Base-by-base conservation (phyloP, 139 green algal genomes). In the Coelastrella sp. region DNA sequence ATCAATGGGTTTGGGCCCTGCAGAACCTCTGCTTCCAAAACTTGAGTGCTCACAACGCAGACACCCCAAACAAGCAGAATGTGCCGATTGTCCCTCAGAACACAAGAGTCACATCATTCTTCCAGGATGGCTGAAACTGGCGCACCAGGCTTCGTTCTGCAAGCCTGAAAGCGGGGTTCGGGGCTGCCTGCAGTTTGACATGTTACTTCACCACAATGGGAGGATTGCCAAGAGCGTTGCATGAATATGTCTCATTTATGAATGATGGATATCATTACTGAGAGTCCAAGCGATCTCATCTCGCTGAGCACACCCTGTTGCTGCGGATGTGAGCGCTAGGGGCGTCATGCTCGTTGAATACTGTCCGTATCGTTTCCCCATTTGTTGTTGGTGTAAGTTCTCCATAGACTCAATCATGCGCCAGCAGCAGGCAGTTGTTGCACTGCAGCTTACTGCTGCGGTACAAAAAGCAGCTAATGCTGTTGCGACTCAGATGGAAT, bases 41-140 rank as follows among this genome's bases (percentile, higher is more conserved):
- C 68, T 49, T 76, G 68, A 27, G 68, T 76, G 68, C 68, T 76
- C 68, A 76, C 68, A 76, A 76, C 68, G 68, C 68, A 19, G 68
- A 76, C 17, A 76, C 68, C 68, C 68, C 17, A 76, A 7, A 15
- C 8, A 24, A 24, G 7, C 15, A 25, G 17, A 25, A 76, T 76
- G 68, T 7, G 19, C 68, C 68, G n/a, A 19, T 27, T 76, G 68
- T 27, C 68, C 10, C 68, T 35, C 63, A 70, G 35, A 49, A 49
- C 35, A 49, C 35, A 49, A 49, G 1, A 49, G 3, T 49, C 35
- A 49, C 35, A 49, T 49, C 1, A 5, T 49, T 49, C 35, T 3
- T 49, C 35, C 35, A 49, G 35, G 35, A 49, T 76, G 68, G 24
- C 19, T 12, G 68, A 7, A 24, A 25, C 17, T 27, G 8, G 19